Evolutionary conservation across 495 filamentous ascomycete species (phyloP).

Genomic region (Neurospora tetrasperma): DNA sequence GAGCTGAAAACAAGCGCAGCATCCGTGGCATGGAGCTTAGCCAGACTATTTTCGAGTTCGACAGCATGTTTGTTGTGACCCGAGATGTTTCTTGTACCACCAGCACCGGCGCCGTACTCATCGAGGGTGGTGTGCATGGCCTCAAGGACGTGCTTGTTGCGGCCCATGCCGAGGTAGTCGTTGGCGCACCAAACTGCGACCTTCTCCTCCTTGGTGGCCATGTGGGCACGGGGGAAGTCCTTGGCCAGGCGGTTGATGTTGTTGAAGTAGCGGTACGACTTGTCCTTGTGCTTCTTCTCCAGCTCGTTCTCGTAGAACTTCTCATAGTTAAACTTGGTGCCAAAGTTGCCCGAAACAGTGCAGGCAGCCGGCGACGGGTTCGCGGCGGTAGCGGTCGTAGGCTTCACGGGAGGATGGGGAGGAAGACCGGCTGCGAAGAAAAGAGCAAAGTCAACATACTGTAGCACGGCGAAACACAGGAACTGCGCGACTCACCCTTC

Average conservation of each 20-base stretch:
- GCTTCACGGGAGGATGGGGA: slow-evolving; percentile 25
- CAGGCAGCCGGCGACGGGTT: slow-evolving; percentile 10
- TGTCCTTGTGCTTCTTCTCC: slow-evolving; percentile 99
- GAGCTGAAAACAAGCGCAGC: slow-evolving; percentile 88
- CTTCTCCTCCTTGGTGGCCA: slow-evolving; percentile 69
- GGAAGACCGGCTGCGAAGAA: slow-evolving; percentile 27
- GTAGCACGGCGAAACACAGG: background rate
- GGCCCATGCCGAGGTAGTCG: slow-evolving; percentile 96
- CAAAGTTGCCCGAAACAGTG: slow-evolving; percentile 15
- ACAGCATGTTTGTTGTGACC: slow-evolving; percentile 95
- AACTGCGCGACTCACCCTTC: slow-evolving; percentile 36
- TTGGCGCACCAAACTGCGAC: slow-evolving; percentile 99
- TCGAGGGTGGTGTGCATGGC: slow-evolving; percentile 93
- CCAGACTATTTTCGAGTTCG: slow-evolving; percentile 69
- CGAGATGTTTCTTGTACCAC: slow-evolving; percentile 94
- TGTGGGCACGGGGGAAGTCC: slow-evolving; percentile 92
- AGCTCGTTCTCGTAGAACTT: slow-evolving; percentile 79
- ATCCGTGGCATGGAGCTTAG: slow-evolving; percentile 84
- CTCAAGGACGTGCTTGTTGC: slow-evolving; percentile 77
- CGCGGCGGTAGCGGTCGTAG: slow-evolving; percentile 20
- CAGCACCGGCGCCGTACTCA: slow-evolving; percentile 88
- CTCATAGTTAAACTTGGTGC: slow-evolving; percentile 74
- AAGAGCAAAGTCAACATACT: slow-evolving; percentile 8
- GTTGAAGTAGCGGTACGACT: slow-evolving; percentile 99
- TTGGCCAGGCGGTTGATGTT: slow-evolving; percentile 98